Evolutionary conservation across 108 stramenopile genomes (phyloP).

Genomic region (Cyclotella sp.): DNA sequence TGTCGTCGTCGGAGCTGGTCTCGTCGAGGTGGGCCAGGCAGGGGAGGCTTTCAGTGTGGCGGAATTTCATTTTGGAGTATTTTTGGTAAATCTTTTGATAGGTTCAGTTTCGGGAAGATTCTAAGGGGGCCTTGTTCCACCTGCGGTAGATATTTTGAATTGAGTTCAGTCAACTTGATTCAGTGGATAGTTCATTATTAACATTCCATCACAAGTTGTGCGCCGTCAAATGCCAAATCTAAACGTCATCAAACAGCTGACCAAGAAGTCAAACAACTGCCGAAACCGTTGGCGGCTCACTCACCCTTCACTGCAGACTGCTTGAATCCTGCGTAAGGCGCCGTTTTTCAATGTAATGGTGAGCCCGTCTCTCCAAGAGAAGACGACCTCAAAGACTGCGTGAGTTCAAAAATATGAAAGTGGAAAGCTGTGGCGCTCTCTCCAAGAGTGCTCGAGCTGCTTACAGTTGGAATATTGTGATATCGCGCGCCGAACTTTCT

Average conservation of each 20-base stretch:
- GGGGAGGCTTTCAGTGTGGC: slow-evolving; percentile 38
- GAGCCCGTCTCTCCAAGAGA: slow-evolving; percentile 5
- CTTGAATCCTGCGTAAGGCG: slow-evolving; percentile 35
- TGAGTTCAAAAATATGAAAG: not conserved
- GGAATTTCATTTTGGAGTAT: slow-evolving; percentile 23
- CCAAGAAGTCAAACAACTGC: not conserved
- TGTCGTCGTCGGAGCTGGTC: slow-evolving; percentile 33
- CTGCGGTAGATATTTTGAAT: slow-evolving; percentile 12
- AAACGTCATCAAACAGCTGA: too few relatives aligned
- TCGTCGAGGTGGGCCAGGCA: slow-evolving; percentile 34
- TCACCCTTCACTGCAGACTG: slow-evolving; percentile 49
- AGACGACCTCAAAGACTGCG: slow-evolving; percentile 4
- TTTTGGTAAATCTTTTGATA: slow-evolving; percentile 5
- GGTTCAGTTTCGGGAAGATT: not conserved
- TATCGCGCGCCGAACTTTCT: too few relatives aligned
- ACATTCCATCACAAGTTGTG: too few relatives aligned
- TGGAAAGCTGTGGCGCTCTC: not conserved
- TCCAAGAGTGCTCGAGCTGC: not conserved
- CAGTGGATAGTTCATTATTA: too few relatives aligned
- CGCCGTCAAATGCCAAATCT: too few relatives aligned
- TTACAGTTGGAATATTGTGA: too few relatives aligned
- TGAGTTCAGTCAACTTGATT: too few relatives aligned
- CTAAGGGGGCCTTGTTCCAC: slow-evolving; percentile 37
- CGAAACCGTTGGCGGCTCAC: not conserved
- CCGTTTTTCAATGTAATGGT: slow-evolving; percentile 16